phyloP scores from a whole-genome alignment of 2,329 filamentous ascomycete genomes.

The Colletotrichum karsti region DNA sequence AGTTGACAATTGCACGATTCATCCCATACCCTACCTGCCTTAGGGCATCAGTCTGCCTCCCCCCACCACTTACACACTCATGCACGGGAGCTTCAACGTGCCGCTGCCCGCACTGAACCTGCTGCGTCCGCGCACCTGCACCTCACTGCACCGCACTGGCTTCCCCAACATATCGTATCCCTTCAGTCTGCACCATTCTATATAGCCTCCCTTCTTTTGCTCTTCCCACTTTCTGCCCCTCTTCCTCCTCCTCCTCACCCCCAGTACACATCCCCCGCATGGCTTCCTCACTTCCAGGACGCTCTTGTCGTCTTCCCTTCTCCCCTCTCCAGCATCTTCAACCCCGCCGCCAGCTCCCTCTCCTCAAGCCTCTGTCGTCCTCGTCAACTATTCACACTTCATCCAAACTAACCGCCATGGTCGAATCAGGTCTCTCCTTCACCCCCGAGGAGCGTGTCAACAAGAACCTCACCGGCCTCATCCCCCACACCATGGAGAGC shows the following conservation, averaged over 20 bases:
- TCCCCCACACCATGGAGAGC: slow-evolving; percentile 71
- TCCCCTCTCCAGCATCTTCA: background rate
- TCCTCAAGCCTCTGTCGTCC: background rate
- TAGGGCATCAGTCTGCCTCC: background rate
- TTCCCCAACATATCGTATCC: slow-evolving; percentile 27
- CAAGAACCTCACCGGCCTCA: slow-evolving; percentile 73
- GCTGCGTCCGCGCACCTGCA: slow-evolving; percentile 2
- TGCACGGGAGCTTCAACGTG: background rate
- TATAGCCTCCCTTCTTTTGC: slow-evolving; percentile 18
- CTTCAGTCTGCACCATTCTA: slow-evolving; percentile 22
- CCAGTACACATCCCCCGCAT: slow-evolving; percentile 4
- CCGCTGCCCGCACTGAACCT: slow-evolving; percentile 18
- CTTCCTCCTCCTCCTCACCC: background rate
- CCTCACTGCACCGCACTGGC: slow-evolving; percentile 16
- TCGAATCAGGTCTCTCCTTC: slow-evolving; percentile 65
- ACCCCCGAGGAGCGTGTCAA: slow-evolving; percentile 68
- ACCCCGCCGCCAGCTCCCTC: slow-evolving; percentile 7
- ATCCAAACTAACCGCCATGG: slow-evolving; percentile 26
- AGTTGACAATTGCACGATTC: slow-evolving; percentile 32
- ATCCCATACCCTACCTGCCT: background rate
- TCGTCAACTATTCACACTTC: slow-evolving; percentile 13
- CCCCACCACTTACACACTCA: slow-evolving; percentile 20
- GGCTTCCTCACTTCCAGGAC: slow-evolving; percentile 24
- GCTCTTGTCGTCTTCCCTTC: slow-evolving; percentile 26
- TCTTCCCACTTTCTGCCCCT: background rate